Percentiles rank a stretch among this genome's conserved stretches.
These are phyloP conservation scores for Keithomyces neogunnii DNA, from an alignment of 2,329 filamentous ascomycete species.

Conservation along the genomic window DNA sequence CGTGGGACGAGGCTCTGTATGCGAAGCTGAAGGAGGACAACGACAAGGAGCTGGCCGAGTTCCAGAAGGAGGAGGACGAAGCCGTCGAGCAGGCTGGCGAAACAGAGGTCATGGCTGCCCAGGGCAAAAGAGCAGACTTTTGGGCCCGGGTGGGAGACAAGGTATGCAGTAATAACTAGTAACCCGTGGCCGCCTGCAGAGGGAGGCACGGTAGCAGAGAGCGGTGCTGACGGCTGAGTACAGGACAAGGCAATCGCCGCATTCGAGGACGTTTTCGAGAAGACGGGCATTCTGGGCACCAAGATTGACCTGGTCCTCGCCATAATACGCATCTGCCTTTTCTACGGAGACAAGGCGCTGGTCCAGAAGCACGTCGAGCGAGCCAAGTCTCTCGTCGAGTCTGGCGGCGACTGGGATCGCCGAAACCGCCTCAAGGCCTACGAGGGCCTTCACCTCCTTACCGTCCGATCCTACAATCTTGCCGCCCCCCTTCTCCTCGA, in stretches of 20 bases:
- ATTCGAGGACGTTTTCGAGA: constrained; percentile 90
- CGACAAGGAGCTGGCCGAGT: constrained; percentile 64
- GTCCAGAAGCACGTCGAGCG: constrained; percentile 93
- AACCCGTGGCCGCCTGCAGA: no score
- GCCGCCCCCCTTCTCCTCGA: constrained; percentile 91
- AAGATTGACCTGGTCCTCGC: constrained; percentile 97
- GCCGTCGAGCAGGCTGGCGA: constrained; percentile 94
- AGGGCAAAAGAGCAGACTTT: constrained; percentile 92
- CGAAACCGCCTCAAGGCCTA: constrained; percentile 98
- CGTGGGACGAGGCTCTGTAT: constrained; percentile 90
- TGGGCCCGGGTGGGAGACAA: constrained; percentile 95
- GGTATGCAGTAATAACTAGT: constrained; percentile 37
- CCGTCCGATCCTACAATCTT: constrained; percentile 79
- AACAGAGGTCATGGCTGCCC: constrained; percentile 85
- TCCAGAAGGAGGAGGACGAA: constrained; percentile 85
- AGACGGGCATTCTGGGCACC: constrained; percentile 91
- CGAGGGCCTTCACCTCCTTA: constrained; percentile 88
- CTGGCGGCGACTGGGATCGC: constrained; percentile 96
- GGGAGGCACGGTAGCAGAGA: no score
- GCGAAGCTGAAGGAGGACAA: constrained; percentile 68
- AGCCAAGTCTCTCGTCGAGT: constrained; percentile 82
- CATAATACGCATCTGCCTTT: constrained; percentile 90
- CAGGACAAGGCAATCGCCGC: constrained; percentile 90
- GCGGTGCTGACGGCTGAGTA: background rate
- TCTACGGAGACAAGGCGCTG: constrained; percentile 86